Base-by-base conservation (phyloP, 2,329 filamentous ascomycete genomes). In the Coniella lustricola region DNA sequence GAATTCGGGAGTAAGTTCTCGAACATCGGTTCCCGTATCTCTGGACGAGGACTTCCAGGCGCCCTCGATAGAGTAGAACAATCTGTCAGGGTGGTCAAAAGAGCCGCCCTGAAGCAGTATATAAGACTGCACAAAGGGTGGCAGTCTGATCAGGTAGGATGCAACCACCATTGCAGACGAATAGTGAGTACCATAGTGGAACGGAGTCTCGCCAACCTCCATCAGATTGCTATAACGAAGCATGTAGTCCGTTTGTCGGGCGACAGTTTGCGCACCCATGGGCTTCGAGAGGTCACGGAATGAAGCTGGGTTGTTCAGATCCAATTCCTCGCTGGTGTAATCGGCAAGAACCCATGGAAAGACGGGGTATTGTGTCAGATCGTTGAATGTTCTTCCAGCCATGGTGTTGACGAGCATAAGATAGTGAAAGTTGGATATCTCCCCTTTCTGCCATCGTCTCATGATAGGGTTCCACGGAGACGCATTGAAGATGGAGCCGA, bases 131-230 rank as follows among this genome's bases (percentile, higher is more conserved):
- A 96, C 91, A 63, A 97, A 98, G 0, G 93, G 93, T 44, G 95
- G 91, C 14, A 98, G 75, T 16, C 93, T 85, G 59, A 98, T 96
- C 35, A 98, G 76, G 60, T 96, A 98, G 0, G 90, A 96, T 12
- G 90, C 90, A 7, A 98, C 93, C 51, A 95, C 96, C 93, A 97
- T 98, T 7, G 93, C 93, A 2, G 93, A 97, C 1, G 93, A 97
- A 65, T 98, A 98, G 64, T 98, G 94, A 0, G 94, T 98, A 16
- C 93, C 93, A 57, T 97, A 98, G 63, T 98, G 93, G 63, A 96
- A 98, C 0, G 93, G 87, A 1, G 87, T 84, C 39, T 95, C 90
- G 7, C 85, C 88, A 74, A 98, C 95, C 62, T 97, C 93, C 1
- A 84, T 84, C 63, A 98, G 84, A 14, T 88, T 87, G 56, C 84